These are phyloP conservation scores for Chalara sp. DNA, from an alignment of 2,329 filamentous ascomycete genomes.

Conservation along the genomic window DNA sequence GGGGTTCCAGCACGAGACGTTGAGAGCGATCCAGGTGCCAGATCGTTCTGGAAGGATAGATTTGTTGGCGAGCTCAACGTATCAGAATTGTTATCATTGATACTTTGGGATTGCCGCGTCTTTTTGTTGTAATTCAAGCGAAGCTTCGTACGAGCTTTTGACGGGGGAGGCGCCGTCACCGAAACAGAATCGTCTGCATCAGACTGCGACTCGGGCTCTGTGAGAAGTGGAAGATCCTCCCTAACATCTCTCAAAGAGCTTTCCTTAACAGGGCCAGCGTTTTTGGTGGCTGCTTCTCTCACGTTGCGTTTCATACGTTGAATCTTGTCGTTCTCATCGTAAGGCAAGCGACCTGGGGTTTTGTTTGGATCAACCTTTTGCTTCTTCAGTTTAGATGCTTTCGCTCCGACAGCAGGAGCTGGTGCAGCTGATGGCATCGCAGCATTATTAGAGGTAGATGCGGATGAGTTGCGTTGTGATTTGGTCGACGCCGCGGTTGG, in stretches of 20 bases:
- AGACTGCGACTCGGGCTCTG: constrained; percentile 13
- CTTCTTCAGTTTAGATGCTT: constrained; percentile 5
- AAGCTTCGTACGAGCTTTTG: constrained; percentile 17
- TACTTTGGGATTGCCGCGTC: constrained; percentile 8
- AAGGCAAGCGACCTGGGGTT: constrained; percentile 6
- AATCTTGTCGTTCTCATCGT: constrained; percentile 10
- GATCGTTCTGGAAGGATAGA: constrained; percentile 37
- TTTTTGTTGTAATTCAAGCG: constrained; percentile 15
- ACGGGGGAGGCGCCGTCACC: constrained; percentile 8
- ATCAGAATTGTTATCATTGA: constrained; percentile 44
- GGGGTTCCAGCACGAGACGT: constrained; percentile 57
- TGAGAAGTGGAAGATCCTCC: constrained; percentile 1
- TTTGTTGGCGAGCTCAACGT: constrained; percentile 45
- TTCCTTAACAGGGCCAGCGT: constrained; percentile 7
- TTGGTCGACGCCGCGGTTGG: constrained; percentile 4
- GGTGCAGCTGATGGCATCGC: constrained; percentile 13
- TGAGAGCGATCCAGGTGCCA: constrained; percentile 37
- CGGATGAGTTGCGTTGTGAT: constrained; percentile 2
- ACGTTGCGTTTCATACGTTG: constrained; percentile 21
- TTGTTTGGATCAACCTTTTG: constrained; percentile 12
- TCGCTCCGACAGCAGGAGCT: constrained; percentile 9
- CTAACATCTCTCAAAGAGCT: constrained; percentile 23
- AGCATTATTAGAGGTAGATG: constrained; percentile 3
- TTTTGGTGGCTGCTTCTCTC: constrained; percentile 18
- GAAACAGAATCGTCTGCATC: constrained; percentile 19